phyloP scores from a whole-genome alignment of 2,329 filamentous ascomycete species.

The Clonostachys sp. region DNA sequence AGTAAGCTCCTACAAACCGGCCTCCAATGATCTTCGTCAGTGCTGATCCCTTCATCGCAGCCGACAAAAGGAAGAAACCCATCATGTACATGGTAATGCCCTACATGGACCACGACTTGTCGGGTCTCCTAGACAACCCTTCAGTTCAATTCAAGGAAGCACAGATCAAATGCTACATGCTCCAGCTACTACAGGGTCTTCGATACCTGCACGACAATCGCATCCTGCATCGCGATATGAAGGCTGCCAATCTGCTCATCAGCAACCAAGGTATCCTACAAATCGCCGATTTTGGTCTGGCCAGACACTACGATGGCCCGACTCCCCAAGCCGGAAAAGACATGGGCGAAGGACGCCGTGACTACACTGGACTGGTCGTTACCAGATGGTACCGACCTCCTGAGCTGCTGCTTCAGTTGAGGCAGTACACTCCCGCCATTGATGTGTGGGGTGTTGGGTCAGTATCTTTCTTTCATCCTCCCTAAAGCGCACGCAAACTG shows the following conservation, averaged over 20 bases:
- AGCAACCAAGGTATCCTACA: slow-evolving; percentile 91
- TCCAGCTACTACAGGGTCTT: slow-evolving; percentile 86
- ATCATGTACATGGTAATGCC: slow-evolving; percentile 99
- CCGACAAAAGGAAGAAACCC: slow-evolving; percentile 73
- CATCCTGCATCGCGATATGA: slow-evolving; percentile 97
- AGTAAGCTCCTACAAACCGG: slow-evolving; percentile 30
- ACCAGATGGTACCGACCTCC: slow-evolving; percentile 96
- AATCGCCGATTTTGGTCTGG: slow-evolving; percentile 95
- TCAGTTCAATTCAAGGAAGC: slow-evolving; percentile 80
- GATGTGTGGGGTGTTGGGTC: slow-evolving; percentile 98
- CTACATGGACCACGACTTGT: slow-evolving; percentile 99
- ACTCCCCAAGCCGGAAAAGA: slow-evolving; percentile 72
- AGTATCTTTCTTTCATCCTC: slow-evolving; percentile 19
- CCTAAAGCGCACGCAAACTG: background rate
- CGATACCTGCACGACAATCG: slow-evolving; percentile 84
- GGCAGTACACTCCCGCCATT: slow-evolving; percentile 93
- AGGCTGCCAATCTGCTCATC: slow-evolving; percentile 95
- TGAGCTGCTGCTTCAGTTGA: slow-evolving; percentile 82
- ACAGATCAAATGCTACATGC: slow-evolving; percentile 97
- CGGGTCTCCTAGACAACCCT: slow-evolving; percentile 91
- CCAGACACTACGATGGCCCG: slow-evolving; percentile 84
- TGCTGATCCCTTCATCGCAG: slow-evolving; percentile 26
- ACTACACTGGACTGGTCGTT: slow-evolving; percentile 96
- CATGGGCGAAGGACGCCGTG: slow-evolving; percentile 78
- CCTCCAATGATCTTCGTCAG: background rate